Evolutionary conservation across 352 stramenopile genomes (phyloP), one percentile per base, ranked within the genome.

Genomic region (Bremia lactucae): DNA sequence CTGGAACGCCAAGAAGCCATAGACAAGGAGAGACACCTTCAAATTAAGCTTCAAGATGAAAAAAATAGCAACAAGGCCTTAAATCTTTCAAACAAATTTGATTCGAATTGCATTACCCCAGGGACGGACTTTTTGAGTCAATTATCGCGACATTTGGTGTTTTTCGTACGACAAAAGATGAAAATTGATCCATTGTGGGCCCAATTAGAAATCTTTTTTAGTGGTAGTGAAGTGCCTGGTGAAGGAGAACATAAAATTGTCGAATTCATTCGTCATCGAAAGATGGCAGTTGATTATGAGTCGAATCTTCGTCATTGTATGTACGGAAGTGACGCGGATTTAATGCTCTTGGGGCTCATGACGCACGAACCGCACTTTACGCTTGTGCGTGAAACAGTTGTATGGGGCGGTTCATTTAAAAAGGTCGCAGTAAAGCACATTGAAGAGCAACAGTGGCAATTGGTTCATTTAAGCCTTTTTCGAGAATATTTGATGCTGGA

Each of bases 201-300:
- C 9, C 68, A 96, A 25, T 75, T 98, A 2, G 97, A 95, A 38
- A 74, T 99, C 1, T 96, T 97, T 24, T 99, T 98, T 62, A 97
- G 83, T 18, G 96, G 95, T 4, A 89, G 91, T 41, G 94, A 98
- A 57, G 95, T 99, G 20, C 96, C 96, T 0, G 96, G 96, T 21
- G 96, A 99, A 59, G 96, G 96, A 31, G 96, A 99, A 64, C 96
- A 99, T 67, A 97, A 98, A 62, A 98, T 99, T 52, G 96, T 98
- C 57, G 86, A 98, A 53, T 97, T 98, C 56, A 98, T 99, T 55
- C 86, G 95, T 18, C 74, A 83, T 39, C 59, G 75, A 39, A 92
- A 96, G 63, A 96, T 89, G 72, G 60, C 93, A 49, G 71, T 77
- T 0, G 83, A 79, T 6, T 98, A 98, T 70, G 65, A 84, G 39